Percentiles rank a stretch among this genome's conserved stretches.
phyloP scores from a whole-genome alignment of 768 basidiomycete species.

The Amanita rimosa region DNA sequence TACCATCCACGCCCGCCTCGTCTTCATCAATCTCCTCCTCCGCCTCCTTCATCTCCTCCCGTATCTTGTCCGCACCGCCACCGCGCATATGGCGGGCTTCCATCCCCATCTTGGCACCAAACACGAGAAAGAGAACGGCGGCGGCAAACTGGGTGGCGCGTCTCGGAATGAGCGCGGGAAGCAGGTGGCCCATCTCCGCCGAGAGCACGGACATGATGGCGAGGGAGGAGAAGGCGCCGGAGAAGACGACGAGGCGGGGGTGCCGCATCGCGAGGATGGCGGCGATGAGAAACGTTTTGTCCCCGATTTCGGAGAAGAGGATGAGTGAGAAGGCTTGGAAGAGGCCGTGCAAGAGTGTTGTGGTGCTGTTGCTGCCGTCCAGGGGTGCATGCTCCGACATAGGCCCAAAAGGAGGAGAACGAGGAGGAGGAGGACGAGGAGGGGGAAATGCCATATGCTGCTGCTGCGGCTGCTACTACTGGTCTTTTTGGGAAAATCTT shows the following conservation, averaged over 20 bases:
- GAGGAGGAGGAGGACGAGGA: no score
- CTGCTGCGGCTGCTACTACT: no score
- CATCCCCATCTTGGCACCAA: constrained; percentile 81
- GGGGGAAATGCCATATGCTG: no score
- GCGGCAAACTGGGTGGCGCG: constrained; percentile 64
- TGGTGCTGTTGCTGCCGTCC: not conserved
- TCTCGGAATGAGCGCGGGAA: constrained; percentile 71
- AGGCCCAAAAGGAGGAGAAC: no score
- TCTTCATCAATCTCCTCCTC: constrained; percentile 90
- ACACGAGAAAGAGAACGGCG: constrained; percentile 76
- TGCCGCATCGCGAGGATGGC: constrained; percentile 88
- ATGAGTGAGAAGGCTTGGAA: constrained; percentile 83
- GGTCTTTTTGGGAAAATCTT: no score
- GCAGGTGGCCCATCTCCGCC: constrained; percentile 85
- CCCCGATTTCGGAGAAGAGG: constrained; percentile 87
- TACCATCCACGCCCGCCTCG: constrained; percentile 32
- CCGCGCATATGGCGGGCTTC: constrained; percentile 75
- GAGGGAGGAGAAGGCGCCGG: constrained; percentile 80
- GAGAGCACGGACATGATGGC: constrained; percentile 91
- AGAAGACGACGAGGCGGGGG: constrained; percentile 75
- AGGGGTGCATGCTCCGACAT: no score
- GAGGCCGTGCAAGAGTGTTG: not conserved
- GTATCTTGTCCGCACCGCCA: constrained; percentile 65
- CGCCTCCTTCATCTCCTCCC: constrained; percentile 95
- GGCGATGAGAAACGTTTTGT: constrained; percentile 90